Conservation (phyloP, 345 rosid species). For the Populus nigra region DNA sequence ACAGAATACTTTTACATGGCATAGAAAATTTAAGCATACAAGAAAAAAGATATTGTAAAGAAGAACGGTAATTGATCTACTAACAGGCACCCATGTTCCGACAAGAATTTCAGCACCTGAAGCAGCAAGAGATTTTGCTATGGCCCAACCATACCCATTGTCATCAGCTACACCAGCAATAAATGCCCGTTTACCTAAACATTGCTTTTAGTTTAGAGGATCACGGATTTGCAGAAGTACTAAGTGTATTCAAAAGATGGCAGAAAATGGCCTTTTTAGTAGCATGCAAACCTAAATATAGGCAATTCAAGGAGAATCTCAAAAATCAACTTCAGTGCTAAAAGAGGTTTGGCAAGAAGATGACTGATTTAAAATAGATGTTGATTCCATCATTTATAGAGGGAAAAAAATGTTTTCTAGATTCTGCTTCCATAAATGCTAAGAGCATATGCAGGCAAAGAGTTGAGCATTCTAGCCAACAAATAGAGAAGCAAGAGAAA, state of each 20-base stretch:
- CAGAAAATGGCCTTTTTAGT: not conserved
- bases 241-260: not conserved
- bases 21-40: not conserved
- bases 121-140: constrained; percentile 97
- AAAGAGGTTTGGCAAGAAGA: too few species aligned
- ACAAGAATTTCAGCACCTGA: constrained; percentile 96
- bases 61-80: constrained; percentile 20
- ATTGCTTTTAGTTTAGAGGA: not conserved
- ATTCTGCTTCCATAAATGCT: not conserved
- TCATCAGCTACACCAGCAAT: constrained; percentile 98
- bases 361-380: not conserved
- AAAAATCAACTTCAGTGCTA: too few species aligned
- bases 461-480: not conserved
- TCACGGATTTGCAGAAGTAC: not conserved
- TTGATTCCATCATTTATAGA: not conserved
- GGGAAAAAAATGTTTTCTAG: not conserved
- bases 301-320: too few species aligned
- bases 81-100: constrained; percentile 99
- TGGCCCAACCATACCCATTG: constrained; percentile 99
- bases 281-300: too few species aligned
- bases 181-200: constrained; percentile 85
- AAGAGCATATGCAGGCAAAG: not conserved
- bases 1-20: not conserved
- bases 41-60: not conserved
- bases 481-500: constrained; percentile 6